Conservation (phyloP, 2,329 filamentous ascomycete genomes). For the Gremmenia infestans region DNA sequence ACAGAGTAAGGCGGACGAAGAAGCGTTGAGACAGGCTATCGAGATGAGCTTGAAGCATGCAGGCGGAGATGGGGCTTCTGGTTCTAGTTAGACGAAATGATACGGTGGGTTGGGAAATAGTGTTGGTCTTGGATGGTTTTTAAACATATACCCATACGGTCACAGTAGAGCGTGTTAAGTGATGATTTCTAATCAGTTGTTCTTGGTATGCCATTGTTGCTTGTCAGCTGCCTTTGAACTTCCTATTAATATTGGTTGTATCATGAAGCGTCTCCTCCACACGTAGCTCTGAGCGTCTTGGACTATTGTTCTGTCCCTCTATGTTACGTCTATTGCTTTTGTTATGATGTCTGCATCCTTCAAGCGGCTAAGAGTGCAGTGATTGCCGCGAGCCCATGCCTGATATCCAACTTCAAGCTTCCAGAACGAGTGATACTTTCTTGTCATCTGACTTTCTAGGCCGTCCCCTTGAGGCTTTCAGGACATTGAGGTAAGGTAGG, state of each 20-base stretch:
- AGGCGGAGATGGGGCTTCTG: background rate
- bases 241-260: background rate
- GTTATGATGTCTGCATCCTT: too few species aligned
- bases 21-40: conserved; percentile 51
- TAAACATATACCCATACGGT: background rate
- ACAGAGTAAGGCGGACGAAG: conserved; percentile 42
- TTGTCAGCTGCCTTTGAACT: background rate
- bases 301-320: too few species aligned
- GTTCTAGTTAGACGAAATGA: background rate
- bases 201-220: background rate
- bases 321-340: too few species aligned
- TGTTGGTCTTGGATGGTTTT: background rate
- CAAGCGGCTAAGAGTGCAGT: too few species aligned
- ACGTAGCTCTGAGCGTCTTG: background rate
- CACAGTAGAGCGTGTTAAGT: background rate
- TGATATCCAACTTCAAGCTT: too few species aligned
- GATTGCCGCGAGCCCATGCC: too few species aligned
- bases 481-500: too few species aligned
- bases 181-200: background rate
- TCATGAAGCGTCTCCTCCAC: background rate
- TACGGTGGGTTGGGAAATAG: background rate
- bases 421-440: too few species aligned
- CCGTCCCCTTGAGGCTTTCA: too few species aligned
- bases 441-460: too few species aligned
- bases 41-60: conserved; percentile 48